phyloP scores from a whole-genome alignment of 768 basidiomycete species.

The Phanerochaete carnosa region DNA sequence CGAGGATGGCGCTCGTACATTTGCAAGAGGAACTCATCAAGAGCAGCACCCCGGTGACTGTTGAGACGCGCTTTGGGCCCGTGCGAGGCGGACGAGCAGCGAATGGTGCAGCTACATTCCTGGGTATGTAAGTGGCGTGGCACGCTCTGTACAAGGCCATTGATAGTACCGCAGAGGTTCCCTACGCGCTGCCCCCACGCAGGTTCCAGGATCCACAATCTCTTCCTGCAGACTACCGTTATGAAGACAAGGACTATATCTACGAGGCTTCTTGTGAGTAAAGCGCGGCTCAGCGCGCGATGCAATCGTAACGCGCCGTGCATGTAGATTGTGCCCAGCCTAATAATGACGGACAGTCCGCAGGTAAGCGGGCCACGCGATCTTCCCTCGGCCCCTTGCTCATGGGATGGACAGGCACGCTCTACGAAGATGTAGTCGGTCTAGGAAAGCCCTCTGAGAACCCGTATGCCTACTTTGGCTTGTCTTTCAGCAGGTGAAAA shows the following conservation, averaged over 20 bases:
- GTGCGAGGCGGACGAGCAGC: conserved; percentile 56
- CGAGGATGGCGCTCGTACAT: conserved; percentile 32
- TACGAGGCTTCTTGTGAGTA: conserved; percentile 53
- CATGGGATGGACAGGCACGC: conserved; percentile 32
- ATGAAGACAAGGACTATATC: conserved; percentile 59
- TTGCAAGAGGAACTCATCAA: conserved; percentile 53
- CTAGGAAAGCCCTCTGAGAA: conserved; percentile 67
- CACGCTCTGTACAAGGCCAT: background rate
- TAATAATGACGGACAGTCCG: conserved; percentile 59
- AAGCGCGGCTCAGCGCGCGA: conserved; percentile 1
- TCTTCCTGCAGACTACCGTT: conserved; percentile 51
- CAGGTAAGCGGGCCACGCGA: conserved; percentile 31
- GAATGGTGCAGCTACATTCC: conserved; percentile 61
- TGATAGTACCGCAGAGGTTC: conserved; percentile 49
- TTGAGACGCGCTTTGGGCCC: conserved; percentile 52
- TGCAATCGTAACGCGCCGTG: background rate
- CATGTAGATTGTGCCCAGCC: conserved; percentile 58
- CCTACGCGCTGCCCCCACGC: conserved; percentile 63
- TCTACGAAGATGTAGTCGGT: conserved; percentile 60
- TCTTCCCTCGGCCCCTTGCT: background rate
- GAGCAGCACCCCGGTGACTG: conserved; percentile 39
- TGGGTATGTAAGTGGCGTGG: conserved; percentile 44
- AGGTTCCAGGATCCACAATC: conserved; percentile 63
- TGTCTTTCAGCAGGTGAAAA: background rate
- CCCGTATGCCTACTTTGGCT: conserved; percentile 39